phyloP scores from a whole-genome alignment of 805 yeast species.

The Teunomyces lycoperdinae region DNA sequence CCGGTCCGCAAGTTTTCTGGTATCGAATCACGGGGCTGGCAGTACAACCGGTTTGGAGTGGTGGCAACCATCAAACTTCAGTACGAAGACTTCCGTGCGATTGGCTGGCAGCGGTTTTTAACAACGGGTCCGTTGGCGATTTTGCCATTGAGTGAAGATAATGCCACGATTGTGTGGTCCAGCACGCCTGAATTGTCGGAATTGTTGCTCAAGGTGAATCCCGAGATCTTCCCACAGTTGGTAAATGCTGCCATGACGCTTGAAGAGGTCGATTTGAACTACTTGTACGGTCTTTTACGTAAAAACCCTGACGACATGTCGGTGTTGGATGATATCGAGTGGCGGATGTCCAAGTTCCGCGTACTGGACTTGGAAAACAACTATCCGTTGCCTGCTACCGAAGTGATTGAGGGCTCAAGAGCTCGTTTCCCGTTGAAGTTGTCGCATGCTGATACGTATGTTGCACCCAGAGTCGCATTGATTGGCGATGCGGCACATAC shows the following conservation, averaged over 20 bases:
- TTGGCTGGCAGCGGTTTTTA: conserved; percentile 93
- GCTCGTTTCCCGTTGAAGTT: conserved; percentile 87
- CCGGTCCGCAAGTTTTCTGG: conserved; percentile 83
- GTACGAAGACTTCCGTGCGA: conserved; percentile 62
- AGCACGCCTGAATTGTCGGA: conserved; percentile 73
- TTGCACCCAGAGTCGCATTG: conserved; percentile 81
- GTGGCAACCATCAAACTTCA: conserved; percentile 83
- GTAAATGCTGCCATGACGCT: conserved; percentile 87
- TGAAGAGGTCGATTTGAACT: conserved; percentile 71
- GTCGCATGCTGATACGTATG: conserved; percentile 88
- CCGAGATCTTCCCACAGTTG: conserved; percentile 61
- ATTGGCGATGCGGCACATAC: conserved; percentile 99
- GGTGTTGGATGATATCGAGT: conserved; percentile 64
- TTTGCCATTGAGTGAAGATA: conserved; percentile 80
- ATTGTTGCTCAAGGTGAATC: conserved; percentile 55
- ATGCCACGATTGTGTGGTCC: conserved; percentile 94
- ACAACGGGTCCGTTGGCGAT: conserved; percentile 92
- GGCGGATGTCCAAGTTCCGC: conserved; percentile 55
- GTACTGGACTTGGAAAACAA: conserved; percentile 51
- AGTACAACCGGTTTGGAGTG: conserved; percentile 82
- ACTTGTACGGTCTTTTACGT: conserved; percentile 48
- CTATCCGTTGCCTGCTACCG: conserved; percentile 65
- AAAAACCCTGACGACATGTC: conserved; percentile 43
- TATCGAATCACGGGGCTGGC: conserved; percentile 90
- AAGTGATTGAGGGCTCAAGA: conserved; percentile 60